These are phyloP conservation scores for Peronospora tabacina DNA, from an alignment of 352 stramenopile genomes.

Conservation along the genomic window DNA sequence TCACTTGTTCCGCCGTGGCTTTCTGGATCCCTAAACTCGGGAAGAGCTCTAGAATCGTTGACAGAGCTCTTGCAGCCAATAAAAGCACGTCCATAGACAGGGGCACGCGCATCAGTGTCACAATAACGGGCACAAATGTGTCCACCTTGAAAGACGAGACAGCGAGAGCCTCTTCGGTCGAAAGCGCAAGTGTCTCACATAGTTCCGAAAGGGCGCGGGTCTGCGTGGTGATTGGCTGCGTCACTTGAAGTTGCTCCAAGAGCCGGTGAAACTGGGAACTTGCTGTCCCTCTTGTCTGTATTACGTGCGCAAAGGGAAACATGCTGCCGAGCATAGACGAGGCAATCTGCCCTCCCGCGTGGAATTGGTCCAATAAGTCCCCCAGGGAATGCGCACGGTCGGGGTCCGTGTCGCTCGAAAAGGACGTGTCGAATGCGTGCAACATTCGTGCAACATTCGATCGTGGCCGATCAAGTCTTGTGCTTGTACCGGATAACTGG, in stretches of 20 bases:
- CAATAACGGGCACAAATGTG: conserved; percentile 40
- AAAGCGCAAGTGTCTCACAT: conserved; percentile 63
- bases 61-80: conserved; percentile 43
- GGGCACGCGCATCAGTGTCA: conserved; percentile 34
- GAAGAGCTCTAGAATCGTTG: conserved; percentile 51
- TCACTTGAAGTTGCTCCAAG: conserved; percentile 30
- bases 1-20: conserved; percentile 37
- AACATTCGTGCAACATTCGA: conserved; percentile 39
- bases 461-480: neutral
- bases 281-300: conserved; percentile 24
- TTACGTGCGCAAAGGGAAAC: conserved; percentile 50
- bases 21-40: conserved; percentile 34
- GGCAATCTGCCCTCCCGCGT: conserved; percentile 2
- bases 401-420: conserved; percentile 32
- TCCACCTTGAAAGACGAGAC: conserved; percentile 63
- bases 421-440: conserved; percentile 40
- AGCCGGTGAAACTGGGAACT: conserved; percentile 39
- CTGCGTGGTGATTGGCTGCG: conserved; percentile 34
- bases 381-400: conserved; percentile 39
- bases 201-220: conserved; percentile 49
- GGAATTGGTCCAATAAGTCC: conserved; percentile 30
- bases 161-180: conserved; percentile 52
- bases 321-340: conserved; percentile 28
- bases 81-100: conserved; percentile 60
- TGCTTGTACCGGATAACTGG: neutral